Conservation (phyloP, 2,329 filamentous ascomycete genomes). For the Monosporascus sp. region DNA sequence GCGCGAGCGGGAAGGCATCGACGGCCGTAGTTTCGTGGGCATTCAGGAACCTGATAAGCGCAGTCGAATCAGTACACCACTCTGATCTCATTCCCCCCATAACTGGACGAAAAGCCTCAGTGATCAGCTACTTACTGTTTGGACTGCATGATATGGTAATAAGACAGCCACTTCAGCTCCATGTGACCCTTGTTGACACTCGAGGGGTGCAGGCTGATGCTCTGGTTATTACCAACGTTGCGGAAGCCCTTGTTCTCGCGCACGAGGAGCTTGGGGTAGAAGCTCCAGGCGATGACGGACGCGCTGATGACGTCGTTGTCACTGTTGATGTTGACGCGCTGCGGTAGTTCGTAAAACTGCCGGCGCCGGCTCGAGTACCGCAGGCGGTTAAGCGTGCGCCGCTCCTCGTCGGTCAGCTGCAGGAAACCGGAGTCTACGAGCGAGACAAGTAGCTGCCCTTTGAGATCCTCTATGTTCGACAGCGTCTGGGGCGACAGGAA, state of each 20-base stretch:
- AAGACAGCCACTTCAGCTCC: conserved; percentile 77
- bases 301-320: conserved; percentile 74
- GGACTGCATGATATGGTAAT: conserved; percentile 96
- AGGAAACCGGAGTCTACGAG: conserved; percentile 83
- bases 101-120: conserved; percentile 4
- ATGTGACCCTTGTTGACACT: conserved; percentile 76
- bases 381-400: conserved; percentile 60
- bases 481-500: conserved; percentile 87
- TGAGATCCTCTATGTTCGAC: conserved; percentile 89
- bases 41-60: conserved; percentile 62
- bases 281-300: conserved; percentile 85
- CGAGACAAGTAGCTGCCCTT: conserved; percentile 80
- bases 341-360: conserved; percentile 77
- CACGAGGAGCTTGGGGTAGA: conserved; percentile 88
- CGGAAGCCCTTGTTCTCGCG: conserved; percentile 80
- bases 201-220: conserved; percentile 78
- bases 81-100: too few species aligned
- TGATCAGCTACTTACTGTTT: conserved; percentile 54
- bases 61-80: too few species aligned
- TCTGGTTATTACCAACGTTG: conserved; percentile 89
- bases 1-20: conserved; percentile 74
- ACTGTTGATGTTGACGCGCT: conserved; percentile 68
- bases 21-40: conserved; percentile 82
- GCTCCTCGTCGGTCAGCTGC: conserved; percentile 67
- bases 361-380: conserved; percentile 64